Conservation (phyloP, 2,329 filamentous ascomycete genomes). For the Fusarium continuum region DNA sequence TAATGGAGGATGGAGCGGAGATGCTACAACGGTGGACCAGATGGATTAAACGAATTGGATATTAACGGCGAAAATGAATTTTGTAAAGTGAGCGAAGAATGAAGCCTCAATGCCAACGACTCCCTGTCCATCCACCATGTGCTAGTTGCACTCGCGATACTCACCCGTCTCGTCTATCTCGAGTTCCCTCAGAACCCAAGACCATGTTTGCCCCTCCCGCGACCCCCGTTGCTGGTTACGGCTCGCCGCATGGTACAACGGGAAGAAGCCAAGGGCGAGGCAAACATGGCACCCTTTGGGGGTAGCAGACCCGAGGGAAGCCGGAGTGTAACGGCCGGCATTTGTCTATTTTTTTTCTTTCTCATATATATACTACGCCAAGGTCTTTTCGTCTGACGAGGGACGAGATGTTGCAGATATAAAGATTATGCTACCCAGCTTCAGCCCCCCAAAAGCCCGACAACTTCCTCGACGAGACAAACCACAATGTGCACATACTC, state of each 20-base stretch:
- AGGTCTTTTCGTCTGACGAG: slow-evolving; percentile 1
- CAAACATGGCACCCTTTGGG: slow-evolving; percentile 33
- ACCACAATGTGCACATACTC: slow-evolving; percentile 42
- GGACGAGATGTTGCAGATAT: not conserved
- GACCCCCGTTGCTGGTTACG: slow-evolving; percentile 33
- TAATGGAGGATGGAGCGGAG: slow-evolving; percentile 25
- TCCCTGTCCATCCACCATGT: slow-evolving; percentile 7
- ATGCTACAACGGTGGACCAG: slow-evolving; percentile 47
- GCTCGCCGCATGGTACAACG: slow-evolving; percentile 34
- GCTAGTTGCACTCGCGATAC: slow-evolving; percentile 32
- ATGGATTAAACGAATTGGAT: slow-evolving; percentile 41
- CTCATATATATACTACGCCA: slow-evolving; percentile 12
- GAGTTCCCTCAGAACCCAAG: slow-evolving; percentile 22
- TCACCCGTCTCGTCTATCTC: slow-evolving; percentile 36
- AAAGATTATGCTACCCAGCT: not conserved
- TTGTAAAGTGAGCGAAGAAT: slow-evolving; percentile 1
- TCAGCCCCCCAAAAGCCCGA: not conserved
- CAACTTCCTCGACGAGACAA: no score
- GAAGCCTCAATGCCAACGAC: not conserved
- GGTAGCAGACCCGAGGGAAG: slow-evolving; percentile 28
- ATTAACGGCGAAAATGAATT: not conserved
- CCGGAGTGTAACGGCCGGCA: slow-evolving; percentile 29
- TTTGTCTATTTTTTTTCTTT: slow-evolving; percentile 1
- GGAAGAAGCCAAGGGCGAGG: not conserved
- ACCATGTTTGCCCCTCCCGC: slow-evolving; percentile 33